A percentile compares a stretch with the other conserved stretches of the same genome.
phyloP scores from a whole-genome alignment of 2,329 filamentous ascomycete genomes.

The Fusarium tupiense region DNA sequence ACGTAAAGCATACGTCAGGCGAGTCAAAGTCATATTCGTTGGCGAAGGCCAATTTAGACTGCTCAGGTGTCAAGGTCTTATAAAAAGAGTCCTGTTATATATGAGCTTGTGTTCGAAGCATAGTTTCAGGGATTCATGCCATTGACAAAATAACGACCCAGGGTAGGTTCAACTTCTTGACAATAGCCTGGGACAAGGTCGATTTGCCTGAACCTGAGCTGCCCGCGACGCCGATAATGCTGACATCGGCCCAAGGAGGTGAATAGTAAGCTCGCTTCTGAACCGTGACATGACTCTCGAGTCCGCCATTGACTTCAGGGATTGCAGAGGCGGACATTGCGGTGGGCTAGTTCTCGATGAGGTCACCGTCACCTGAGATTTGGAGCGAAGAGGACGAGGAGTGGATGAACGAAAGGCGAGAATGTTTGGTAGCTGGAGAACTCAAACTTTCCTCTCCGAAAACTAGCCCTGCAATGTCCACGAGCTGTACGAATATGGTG shows the following conservation, averaged over 20 bases:
- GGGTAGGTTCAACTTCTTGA: constrained; percentile 87
- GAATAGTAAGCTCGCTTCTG: constrained; percentile 78
- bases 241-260: constrained; percentile 95
- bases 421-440: not conserved
- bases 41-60: constrained; percentile 81
- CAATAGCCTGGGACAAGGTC: constrained; percentile 90
- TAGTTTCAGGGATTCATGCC: constrained; percentile 60
- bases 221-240: constrained; percentile 95
- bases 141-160: constrained; percentile 99
- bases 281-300: constrained; percentile 59
- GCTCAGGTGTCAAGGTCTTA: constrained; percentile 82
- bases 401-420: not conserved
- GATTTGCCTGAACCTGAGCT: constrained; percentile 96
- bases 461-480: constrained; percentile 39
- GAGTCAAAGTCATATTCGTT: constrained; percentile 98
- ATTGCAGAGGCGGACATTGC: constrained; percentile 34
- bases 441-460: constrained; percentile 15
- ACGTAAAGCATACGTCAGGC: constrained; percentile 67
- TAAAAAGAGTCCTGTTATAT: constrained; percentile 90
- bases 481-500: constrained; percentile 18
- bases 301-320: constrained; percentile 27
- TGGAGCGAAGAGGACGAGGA: not conserved
- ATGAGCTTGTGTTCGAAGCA: constrained; percentile 34
- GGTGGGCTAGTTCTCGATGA: constrained; percentile 35
- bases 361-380: constrained; percentile 10